phyloP scores from a whole-genome alignment of 495 filamentous ascomycete species.

The Talaromyces ruber region DNA sequence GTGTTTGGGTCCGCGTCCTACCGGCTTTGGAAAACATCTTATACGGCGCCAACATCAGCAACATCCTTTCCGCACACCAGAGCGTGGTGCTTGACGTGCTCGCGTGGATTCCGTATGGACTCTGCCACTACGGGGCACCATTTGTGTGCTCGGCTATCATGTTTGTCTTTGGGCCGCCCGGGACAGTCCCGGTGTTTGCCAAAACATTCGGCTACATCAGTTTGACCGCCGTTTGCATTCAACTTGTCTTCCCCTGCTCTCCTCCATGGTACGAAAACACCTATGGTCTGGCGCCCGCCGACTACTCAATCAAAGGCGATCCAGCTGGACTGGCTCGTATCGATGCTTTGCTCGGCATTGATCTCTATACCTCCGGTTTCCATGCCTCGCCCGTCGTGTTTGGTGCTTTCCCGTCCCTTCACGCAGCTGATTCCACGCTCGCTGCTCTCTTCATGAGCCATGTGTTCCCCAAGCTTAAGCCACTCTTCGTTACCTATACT shows the following conservation, averaged over 20 bases:
- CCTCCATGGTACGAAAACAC: constrained; percentile 93
- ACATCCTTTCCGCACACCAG: constrained; percentile 84
- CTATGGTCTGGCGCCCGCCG: constrained; percentile 79
- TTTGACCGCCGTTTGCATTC: constrained; percentile 73
- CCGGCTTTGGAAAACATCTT: constrained; percentile 95
- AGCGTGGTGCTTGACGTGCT: constrained; percentile 72
- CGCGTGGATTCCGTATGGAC: constrained; percentile 88
- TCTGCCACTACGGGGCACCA: constrained; percentile 80
- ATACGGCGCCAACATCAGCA: constrained; percentile 92
- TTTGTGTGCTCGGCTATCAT: constrained; percentile 64
- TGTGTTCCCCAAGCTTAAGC: constrained; percentile 71
- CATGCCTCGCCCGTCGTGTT: constrained; percentile 85
- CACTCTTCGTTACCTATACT: constrained; percentile 70
- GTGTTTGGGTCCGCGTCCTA: constrained; percentile 89
- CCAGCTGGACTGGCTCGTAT: constrained; percentile 84
- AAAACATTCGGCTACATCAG: constrained; percentile 88
- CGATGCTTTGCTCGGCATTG: constrained; percentile 78
- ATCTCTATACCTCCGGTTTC: constrained; percentile 87
- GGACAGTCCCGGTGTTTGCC: constrained; percentile 76
- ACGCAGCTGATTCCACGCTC: constrained; percentile 76
- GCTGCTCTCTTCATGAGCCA: constrained; percentile 90
- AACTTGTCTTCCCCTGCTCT: constrained; percentile 85
- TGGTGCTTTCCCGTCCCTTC: constrained; percentile 87
- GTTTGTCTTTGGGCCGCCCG: constrained; percentile 82
- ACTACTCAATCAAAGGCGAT: constrained; percentile 81